Base-by-base conservation (phyloP, 768 basidiomycete species). In the Dioszegia crocea region DNA sequence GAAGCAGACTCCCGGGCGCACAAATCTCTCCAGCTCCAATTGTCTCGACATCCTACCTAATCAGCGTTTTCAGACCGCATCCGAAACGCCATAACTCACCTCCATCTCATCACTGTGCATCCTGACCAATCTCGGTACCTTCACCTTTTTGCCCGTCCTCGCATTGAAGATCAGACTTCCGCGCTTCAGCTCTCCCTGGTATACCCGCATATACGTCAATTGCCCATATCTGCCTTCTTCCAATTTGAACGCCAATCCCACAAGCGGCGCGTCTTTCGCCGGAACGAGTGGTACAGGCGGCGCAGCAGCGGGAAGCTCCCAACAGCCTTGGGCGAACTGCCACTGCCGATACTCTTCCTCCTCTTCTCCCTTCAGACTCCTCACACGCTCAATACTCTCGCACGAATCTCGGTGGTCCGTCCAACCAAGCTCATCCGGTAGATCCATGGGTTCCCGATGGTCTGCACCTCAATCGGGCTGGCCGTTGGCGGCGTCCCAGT, bases 51-150 rank as follows among this genome's bases (percentile, higher is more conserved):
- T 99, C 94, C 45, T 47, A 23, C 2, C 29, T 11, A 8, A 56
- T 41, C 44, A 46, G 44, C 31, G 44, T n/a, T 11, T 39, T 14
- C n/a, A 9, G 8, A 1, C 19, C 21, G 26, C n/a, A 4, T n/a
- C 60, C 58, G 27, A 40, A 4, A 6, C 36, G 17, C 14, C 27
- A n/a, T 26, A 49, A 33, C 82, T 36, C 50, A 89, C 89, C 85
- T 99, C 96, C 96, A 98, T 97, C 78, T 99, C 94, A 64, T 98
- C 89, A 76, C 88, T 89, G 77, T 99, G 96, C 96, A 99, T 94
- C 59, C 91, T 84, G 57, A 98, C 96, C 64, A 99, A 80, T 38
- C 93, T 83, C 1, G 96, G 93, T 11, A 99, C 89, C 79, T 98
- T 97, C 78, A 96, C 88, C 79, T 86, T 91, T 83, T 97, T 99